Evolutionary conservation across 2,329 filamentous ascomycete genomes (phyloP), one percentile per base, ranked within the genome.

Genomic region (Thyridium curvatum): DNA sequence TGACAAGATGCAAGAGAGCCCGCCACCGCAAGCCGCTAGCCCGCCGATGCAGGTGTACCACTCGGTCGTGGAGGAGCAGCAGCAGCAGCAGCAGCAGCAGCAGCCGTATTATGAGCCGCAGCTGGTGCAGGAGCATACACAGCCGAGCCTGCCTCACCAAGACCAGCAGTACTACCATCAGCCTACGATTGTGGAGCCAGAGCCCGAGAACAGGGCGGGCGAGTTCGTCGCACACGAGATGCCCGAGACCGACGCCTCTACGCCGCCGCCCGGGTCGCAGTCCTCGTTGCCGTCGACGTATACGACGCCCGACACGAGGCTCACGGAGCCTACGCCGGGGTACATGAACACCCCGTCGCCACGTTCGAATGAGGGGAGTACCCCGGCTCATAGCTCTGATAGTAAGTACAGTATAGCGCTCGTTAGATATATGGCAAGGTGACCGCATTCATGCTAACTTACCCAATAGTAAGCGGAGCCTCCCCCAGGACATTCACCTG

Each of bases 291-390:
- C 21, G 6, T 26, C 21, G 10, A 26, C 21, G 21, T 26, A 26
- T 26, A 26, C 64, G 40, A 72, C 69, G 4, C 71, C 69, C 12
- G 67, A 67, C 28, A 72, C 69, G 8, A 64, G 66, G 33, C 51
- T 70, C 7, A 58, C 55, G 3, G 57, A 59, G 12, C 45, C 49
- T 2, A 48, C 44, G 8, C 50, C 54, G 8, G 49, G 12, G 36
- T 39, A 30, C 15, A 39, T 21, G 21, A 60, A 62, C 32, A 68
- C 59, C 1, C 60, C 62, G 2, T 66, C 67, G 13, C 65, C 67
- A 3, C 50, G 58, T 35, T 68, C 65, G 1, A 52, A 56, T 14
- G 49, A 54, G 9, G 31, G 18, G 8, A 17, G 17, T 8, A 34
- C 30, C 28, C 21, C 21, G 21, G 21, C 21, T 6, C 21, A 26